Base-by-base conservation (phyloP, 345 rosid species). In the Raphanus sativus region DNA sequence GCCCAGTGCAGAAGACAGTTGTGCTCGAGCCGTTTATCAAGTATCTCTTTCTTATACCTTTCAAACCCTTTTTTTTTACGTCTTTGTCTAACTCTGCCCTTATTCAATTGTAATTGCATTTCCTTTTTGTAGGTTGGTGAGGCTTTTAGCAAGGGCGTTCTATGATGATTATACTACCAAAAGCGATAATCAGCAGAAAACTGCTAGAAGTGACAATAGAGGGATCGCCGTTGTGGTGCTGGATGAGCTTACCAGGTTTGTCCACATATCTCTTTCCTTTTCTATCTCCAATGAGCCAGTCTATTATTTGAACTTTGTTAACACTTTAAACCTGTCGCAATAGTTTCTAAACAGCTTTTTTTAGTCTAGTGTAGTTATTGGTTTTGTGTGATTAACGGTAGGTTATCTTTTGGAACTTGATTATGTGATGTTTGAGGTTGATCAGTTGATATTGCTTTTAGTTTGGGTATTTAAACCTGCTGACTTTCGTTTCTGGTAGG, bases 201-300 rank as follows among this genome's bases (percentile, higher is more conserved):
- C 77, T 17, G 93, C 91, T 25, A 84, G 87, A 58, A 85, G 88
- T 65, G 97, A 92, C 55, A 89, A 86, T 65, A 83, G 87, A 76
- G 98, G 98, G 71, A 90, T 88, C 74, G 96, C 90, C 2, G 91
- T 92, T 4, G 96, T 90, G 74, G 90, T 94, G 38, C 96, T 94
- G 4, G 98, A 94, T 73, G 90, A 87, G 33, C 89, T 92, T 68
- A 81, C 97, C 0, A 89, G 94, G 96, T 94, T 69, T 80, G 62
- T 67, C 2, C 15, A 0, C 55, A 8, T 34, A 1, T 74, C 52
- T 74, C 48, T 68, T 73, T 54, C 6, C 17, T 62, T 67, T 29
- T 33, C 15, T 55, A 4, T 66, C 65, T 1, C 21, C 21, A 21
- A 21, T 0, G 21, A 21, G 1, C 21, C 21, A 21, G 21, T 21